Conservation (phyloP, 345 rosid genomes). For the Viola odorata region DNA sequence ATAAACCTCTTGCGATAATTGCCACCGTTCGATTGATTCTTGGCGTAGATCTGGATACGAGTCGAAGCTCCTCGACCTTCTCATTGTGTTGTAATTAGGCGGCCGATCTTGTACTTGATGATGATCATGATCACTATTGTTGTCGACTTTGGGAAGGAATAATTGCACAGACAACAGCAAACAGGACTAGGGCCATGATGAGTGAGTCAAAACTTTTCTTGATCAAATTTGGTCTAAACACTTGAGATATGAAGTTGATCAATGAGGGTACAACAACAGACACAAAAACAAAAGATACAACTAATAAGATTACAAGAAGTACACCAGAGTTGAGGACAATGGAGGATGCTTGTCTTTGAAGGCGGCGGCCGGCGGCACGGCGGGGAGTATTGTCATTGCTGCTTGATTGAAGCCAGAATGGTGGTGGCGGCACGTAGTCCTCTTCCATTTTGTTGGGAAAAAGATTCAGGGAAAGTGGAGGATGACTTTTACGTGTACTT, state of each 20-base stretch:
- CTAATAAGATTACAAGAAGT: conserved; percentile 26
- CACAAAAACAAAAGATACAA: conserved; percentile 26
- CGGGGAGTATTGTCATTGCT: conserved; percentile 6
- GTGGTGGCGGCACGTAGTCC: conserved; percentile 47
- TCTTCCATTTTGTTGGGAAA: conserved; percentile 43
- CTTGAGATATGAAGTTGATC: conserved; percentile 43
- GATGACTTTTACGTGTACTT: too few relatives aligned
- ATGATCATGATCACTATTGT: conserved; percentile 14
- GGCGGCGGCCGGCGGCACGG: too few relatives aligned
- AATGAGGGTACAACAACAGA: conserved; percentile 49
- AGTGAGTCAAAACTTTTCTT: conserved; percentile 75
- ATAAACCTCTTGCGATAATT: conserved; percentile 48
- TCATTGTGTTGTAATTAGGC: conserved; percentile 23
- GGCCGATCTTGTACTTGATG: conserved; percentile 30
- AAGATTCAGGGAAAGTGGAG: too few relatives aligned
- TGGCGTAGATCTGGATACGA: conserved; percentile 81
- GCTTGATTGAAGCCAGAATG: conserved; percentile 63
- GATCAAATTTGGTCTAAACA: conserved; percentile 51
- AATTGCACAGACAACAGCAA: conserved; percentile 78
- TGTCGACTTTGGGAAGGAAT: conserved; percentile 44
- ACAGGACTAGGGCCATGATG: conserved; percentile 60
- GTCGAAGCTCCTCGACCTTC: conserved; percentile 52
- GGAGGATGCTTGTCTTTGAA: conserved; percentile 29
- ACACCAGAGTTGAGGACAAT: conserved; percentile 43
- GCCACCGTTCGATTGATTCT: conserved; percentile 48